These are phyloP conservation scores for Pichia sp. DNA, from an alignment of 1,139 yeast species.

Conservation along the genomic window DNA sequence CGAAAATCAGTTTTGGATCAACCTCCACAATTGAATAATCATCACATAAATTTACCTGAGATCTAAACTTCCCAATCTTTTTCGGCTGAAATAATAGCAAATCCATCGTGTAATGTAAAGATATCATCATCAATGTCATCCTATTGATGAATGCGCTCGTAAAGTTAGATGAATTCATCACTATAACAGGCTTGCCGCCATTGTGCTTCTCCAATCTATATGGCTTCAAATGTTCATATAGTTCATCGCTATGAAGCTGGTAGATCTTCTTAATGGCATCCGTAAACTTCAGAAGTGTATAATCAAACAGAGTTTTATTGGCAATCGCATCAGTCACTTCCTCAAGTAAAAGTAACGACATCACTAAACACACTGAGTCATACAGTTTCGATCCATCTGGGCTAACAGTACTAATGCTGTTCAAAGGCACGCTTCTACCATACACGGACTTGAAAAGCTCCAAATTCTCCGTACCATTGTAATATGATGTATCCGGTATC, in stretches of 20 bases:
- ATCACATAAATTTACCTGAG: slow-evolving; percentile 16
- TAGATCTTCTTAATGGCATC: slow-evolving; percentile 7
- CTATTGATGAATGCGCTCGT: slow-evolving; percentile 27
- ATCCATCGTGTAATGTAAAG: slow-evolving; percentile 24
- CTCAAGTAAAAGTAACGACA: slow-evolving; percentile 28
- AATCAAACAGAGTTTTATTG: slow-evolving; percentile 22
- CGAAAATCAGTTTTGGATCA: slow-evolving; percentile 9
- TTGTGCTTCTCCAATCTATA: slow-evolving; percentile 14
- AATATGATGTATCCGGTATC: slow-evolving; percentile 25
- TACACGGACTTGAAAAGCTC: slow-evolving; percentile 13
- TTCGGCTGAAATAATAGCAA: slow-evolving; percentile 27
- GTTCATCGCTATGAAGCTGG: slow-evolving; percentile 5
- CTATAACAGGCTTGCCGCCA: slow-evolving; percentile 18
- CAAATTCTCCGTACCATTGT: slow-evolving; percentile 16
- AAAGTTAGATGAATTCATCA: slow-evolving; percentile 30
- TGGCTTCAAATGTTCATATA: slow-evolving; percentile 12
- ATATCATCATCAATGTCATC: slow-evolving; percentile 25
- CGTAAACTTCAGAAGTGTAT: slow-evolving; percentile 20
- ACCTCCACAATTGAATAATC: slow-evolving; percentile 16
- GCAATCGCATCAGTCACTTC: slow-evolving; percentile 30
- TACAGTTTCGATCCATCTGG: slow-evolving; percentile 11
- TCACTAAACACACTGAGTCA: slow-evolving; percentile 16
- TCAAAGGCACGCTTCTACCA: slow-evolving; percentile 10
- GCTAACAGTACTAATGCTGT: slow-evolving; percentile 14
- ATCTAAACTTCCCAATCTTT: slow-evolving; percentile 8